Evolutionary conservation across 2,329 filamentous ascomycete species (phyloP).

Genomic region (Paradendryphiella salina): DNA sequence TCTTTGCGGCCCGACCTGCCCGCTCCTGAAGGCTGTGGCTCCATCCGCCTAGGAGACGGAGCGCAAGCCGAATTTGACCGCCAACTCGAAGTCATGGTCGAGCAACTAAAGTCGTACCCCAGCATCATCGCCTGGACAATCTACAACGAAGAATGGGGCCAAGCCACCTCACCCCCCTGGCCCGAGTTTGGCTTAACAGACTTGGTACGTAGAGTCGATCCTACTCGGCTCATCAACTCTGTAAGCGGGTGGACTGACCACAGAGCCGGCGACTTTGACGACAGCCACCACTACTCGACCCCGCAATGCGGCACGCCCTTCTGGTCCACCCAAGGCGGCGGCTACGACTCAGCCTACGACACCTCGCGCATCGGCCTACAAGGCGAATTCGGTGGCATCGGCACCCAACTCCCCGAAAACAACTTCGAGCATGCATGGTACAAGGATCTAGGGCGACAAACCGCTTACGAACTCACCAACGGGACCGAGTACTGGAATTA

Average conservation of each 20-base stretch:
- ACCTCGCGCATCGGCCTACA: constrained; percentile 65
- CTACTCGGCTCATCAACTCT: constrained; percentile 65
- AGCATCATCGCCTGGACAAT: constrained; percentile 69
- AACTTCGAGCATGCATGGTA: constrained; percentile 66
- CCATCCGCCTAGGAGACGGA: constrained; percentile 28
- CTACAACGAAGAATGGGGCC: constrained; percentile 75
- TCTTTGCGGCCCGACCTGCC: constrained; percentile 50
- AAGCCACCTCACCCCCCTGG: constrained; percentile 53
- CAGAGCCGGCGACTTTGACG: constrained; percentile 65
- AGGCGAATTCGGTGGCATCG: constrained; percentile 72
- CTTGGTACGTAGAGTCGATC: constrained; percentile 61
- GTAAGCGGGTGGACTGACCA: constrained; percentile 70
- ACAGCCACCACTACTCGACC: constrained; percentile 73
- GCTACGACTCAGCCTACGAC: constrained; percentile 56
- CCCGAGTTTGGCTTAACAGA: constrained; percentile 63
- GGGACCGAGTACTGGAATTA: constrained; percentile 67
- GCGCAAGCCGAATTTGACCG: constrained; percentile 68
- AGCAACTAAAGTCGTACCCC: constrained; percentile 66
- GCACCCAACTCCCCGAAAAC: constrained; percentile 57
- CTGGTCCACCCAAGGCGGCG: constrained; percentile 62
- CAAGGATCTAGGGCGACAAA: constrained; percentile 61
- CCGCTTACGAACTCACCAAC: constrained; percentile 67
- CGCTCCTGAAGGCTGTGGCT: constrained; percentile 16
- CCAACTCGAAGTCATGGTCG: constrained; percentile 64
- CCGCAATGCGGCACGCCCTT: constrained; percentile 72